Evolutionary conservation across 108 stramenopile genomes (phyloP).

Genomic region (Nitzschia sp.): DNA sequence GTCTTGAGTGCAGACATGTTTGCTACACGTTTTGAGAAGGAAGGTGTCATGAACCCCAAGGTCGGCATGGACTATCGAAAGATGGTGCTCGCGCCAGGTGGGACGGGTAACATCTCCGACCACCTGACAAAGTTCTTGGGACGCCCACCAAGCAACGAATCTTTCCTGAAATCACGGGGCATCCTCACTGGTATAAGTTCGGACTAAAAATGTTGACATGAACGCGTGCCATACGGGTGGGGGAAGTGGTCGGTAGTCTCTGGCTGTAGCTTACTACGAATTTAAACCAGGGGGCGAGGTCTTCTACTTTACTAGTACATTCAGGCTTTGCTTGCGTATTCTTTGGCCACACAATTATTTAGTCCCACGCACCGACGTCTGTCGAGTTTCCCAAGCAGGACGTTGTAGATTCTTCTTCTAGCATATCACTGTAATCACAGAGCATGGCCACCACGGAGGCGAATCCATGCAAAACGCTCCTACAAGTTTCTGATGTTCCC

Average conservation of each 20-base stretch:
- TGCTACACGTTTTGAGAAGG: conserved; percentile 35
- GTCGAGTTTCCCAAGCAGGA: background rate
- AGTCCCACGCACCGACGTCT: background rate
- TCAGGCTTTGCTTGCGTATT: background rate
- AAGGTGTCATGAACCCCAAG: conserved; percentile 35
- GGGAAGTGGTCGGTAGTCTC: too few species aligned
- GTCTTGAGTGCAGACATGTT: conserved; percentile 51
- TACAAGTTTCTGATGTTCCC: background rate
- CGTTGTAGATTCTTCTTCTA: background rate
- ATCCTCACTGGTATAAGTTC: too few species aligned
- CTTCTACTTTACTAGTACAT: too few species aligned
- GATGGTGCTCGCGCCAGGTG: conserved; percentile 44
- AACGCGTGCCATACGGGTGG: too few species aligned
- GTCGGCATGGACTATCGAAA: conserved; percentile 50
- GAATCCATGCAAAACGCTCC: conserved; percentile 30
- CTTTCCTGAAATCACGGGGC: conserved; percentile 40
- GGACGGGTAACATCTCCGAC: conserved; percentile 40
- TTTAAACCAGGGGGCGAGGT: too few species aligned
- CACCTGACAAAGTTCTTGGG: conserved; percentile 48
- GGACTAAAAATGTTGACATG: too few species aligned
- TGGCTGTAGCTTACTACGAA: too few species aligned
- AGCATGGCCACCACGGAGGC: conserved; percentile 29
- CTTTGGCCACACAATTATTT: too few species aligned
- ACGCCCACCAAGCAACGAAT: conserved; percentile 34
- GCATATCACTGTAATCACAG: conserved; percentile 19